Percentiles rank a stretch among this genome's conserved stretches.
These are phyloP conservation scores for Phytophthora constricta DNA, from an alignment of 352 stramenopile species.

Conservation along the genomic window DNA sequence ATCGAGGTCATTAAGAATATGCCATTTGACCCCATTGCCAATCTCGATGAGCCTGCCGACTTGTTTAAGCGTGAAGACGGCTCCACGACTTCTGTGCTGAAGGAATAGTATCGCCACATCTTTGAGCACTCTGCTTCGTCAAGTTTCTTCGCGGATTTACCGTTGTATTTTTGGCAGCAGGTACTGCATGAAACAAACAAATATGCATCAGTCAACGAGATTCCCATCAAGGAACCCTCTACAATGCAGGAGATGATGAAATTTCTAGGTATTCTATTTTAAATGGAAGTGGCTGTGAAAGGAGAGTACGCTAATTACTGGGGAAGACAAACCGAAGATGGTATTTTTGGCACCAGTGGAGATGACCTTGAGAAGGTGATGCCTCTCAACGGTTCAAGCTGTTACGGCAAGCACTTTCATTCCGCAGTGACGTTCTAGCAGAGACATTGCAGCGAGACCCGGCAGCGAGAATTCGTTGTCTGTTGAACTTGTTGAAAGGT, in stretches of 20 bases:
- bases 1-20: conserved; percentile 8
- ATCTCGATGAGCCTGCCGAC: no score
- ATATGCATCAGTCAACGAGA: conserved; percentile 3
- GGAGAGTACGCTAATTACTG: conserved; percentile 40
- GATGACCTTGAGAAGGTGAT: conserved; percentile 28
- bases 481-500: conserved; percentile 2
- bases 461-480: neutral
- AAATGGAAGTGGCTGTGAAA: conserved; percentile 32
- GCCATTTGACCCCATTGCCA: conserved; percentile 18
- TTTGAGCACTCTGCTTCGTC: conserved; percentile 30
- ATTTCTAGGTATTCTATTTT: conserved; percentile 11
- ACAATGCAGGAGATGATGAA: conserved; percentile 15
- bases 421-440: conserved; percentile 10
- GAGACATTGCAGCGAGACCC: neutral
- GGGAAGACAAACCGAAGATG: conserved; percentile 28
- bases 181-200: conserved; percentile 26
- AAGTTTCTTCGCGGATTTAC: conserved; percentile 40
- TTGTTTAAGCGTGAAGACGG: neutral
- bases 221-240: neutral
- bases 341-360: conserved; percentile 12
- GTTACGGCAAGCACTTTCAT: conserved; percentile 23
- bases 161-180: conserved; percentile 38
- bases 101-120: conserved; percentile 13
- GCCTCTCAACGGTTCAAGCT: conserved; percentile 26
- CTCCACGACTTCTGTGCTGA: conserved; percentile 6